Evolutionary conservation across 2,329 filamentous ascomycete genomes (phyloP).

Genomic region (Ilyonectria robusta): DNA sequence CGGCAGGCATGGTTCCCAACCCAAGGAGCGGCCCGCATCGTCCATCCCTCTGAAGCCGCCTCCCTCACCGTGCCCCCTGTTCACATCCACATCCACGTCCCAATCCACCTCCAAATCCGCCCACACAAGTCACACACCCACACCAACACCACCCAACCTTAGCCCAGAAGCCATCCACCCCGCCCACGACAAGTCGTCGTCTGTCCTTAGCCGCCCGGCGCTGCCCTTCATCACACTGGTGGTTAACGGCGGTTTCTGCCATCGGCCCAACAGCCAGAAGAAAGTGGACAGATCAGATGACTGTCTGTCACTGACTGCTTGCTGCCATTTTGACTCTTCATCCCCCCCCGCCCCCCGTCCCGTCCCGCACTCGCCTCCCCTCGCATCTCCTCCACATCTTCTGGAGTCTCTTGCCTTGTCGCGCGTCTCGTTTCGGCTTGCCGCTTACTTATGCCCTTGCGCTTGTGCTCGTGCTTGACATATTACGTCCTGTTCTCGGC

Average conservation of each 20-base stretch:
- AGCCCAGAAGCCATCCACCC: constrained; percentile 30
- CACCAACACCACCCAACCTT: constrained; percentile 9
- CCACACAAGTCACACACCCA: constrained; percentile 14
- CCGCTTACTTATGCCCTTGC: constrained; percentile 23
- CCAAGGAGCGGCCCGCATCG: constrained; percentile 29
- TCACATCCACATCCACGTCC: constrained; percentile 9
- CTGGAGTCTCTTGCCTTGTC: constrained; percentile 8
- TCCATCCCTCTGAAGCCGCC: constrained; percentile 18
- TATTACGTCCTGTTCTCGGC: constrained; percentile 19
- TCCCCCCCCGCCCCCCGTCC: constrained; percentile 8
- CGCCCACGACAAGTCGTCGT: constrained; percentile 37
- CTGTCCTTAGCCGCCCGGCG: constrained; percentile 44
- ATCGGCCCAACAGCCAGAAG: constrained; percentile 36
- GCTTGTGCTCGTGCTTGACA: constrained; percentile 13
- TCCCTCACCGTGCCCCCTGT: constrained; percentile 8
- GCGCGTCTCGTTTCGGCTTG: constrained; percentile 33
- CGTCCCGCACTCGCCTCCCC: constrained; percentile 21
- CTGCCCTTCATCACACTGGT: constrained; percentile 42
- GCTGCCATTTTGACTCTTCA: constrained; percentile 17
- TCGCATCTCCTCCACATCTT: constrained; percentile 11
- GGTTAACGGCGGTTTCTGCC: constrained; percentile 29
- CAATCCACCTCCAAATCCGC: neutral
- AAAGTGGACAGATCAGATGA: constrained; percentile 42
- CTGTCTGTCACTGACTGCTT: constrained; percentile 9
- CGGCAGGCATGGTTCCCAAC: constrained; percentile 12